Base-by-base conservation (phyloP, 1,284 basidiomycete genomes). In the Coniophora puteana region DNA sequence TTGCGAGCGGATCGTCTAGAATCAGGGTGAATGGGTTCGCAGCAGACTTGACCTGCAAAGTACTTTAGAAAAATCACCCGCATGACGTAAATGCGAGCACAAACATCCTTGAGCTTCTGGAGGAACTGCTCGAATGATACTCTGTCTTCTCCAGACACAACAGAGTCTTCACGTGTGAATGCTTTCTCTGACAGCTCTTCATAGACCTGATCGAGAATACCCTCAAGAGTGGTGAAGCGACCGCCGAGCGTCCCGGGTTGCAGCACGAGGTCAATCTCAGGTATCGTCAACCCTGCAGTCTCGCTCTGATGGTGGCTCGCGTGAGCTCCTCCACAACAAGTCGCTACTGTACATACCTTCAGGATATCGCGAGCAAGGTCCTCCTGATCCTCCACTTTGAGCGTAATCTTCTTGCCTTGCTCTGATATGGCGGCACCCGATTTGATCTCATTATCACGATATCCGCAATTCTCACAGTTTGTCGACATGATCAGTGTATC, bases 401-500 rank as follows among this genome's bases (percentile, higher is more conserved):
- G 73, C 0, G 78, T 91, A 45, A 98, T 91, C 46, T 78, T 80
- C 62, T 91, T 93, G 23, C 94, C 95, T 54, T 85, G 72, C 5
- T 77, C 75, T 1, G 92, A 88, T 42, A 98, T 92, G 1, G 93
- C 93, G 2, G 85, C 71, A 18, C 95, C 93, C 6, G 91, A 90
- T 65, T 99, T 99, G 58, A 99, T 89, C 68, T 99, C 95, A 60
- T 96, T 98, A 67, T 99, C 95, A 51, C 92, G 77, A 67, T 98
- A 99, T 1, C 95, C 95, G 63, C 95, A 99, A 41, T 71, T 66
- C 41, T 92, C 90, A 64, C 96, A 99, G 60, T 97, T 96, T 20
- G 94, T 95, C 20, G 94, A 96, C 95, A 99, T 99, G 67, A 99
- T 94, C 48, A 99, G 71, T 46, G 95, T 88, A 58, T 99, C 93